These are phyloP conservation scores for Cercospora beticola DNA, from an alignment of 2,329 filamentous ascomycete genomes.

Conservation along the genomic window DNA sequence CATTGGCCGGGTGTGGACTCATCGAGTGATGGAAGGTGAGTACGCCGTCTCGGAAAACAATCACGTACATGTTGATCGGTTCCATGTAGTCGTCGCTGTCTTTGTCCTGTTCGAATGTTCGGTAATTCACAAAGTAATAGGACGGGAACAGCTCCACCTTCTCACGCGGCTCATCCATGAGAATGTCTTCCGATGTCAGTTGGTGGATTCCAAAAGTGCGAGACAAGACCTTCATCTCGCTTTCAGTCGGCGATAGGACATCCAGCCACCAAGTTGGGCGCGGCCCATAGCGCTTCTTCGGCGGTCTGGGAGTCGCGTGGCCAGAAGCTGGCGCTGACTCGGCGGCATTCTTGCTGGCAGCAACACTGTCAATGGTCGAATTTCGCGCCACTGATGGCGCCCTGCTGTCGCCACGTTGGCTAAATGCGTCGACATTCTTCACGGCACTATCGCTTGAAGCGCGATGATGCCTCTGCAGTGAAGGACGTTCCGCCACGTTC, in stretches of 20 bases:
- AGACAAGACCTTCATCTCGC: slow-evolving; percentile 90
- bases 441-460: slow-evolving; percentile 2
- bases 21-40: slow-evolving; percentile 97
- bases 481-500: slow-evolving; percentile 39
- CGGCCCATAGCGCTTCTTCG: slow-evolving; percentile 59
- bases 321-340: slow-evolving; percentile 25
- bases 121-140: slow-evolving; percentile 99
- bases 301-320: slow-evolving; percentile 34
- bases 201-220: slow-evolving; percentile 96
- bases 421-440: slow-evolving; percentile 11
- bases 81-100: slow-evolving; percentile 88
- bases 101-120: slow-evolving; percentile 92
- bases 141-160: slow-evolving; percentile 97
- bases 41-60: slow-evolving; percentile 93
- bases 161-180: slow-evolving; percentile 94
- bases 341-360: slow-evolving; percentile 10
- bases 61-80: slow-evolving; percentile 94
- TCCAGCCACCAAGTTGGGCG: slow-evolving; percentile 97
- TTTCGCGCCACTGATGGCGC: slow-evolving; percentile 12
- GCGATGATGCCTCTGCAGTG: slow-evolving; percentile 5
- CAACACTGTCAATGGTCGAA: slow-evolving; percentile 15
- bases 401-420: not conserved
- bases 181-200: slow-evolving; percentile 91
- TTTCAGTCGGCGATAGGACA: slow-evolving; percentile 83
- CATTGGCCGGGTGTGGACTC: slow-evolving; percentile 93